Percentiles rank a stretch among this genome's conserved stretches.
Conservation (phyloP, 2,329 filamentous ascomycete genomes). For the Xylaria sp. region DNA sequence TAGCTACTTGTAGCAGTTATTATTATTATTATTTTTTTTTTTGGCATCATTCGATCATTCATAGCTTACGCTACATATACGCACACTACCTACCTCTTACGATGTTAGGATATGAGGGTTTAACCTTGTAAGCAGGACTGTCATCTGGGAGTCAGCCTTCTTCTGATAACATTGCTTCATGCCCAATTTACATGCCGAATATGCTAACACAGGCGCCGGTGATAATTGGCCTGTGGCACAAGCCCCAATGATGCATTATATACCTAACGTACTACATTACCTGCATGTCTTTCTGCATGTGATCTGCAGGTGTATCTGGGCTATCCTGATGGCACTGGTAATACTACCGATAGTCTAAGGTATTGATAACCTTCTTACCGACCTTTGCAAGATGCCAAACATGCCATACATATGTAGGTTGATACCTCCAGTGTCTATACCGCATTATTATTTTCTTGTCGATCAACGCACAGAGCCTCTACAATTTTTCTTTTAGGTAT, state of each 20-base stretch:
- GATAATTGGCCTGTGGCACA: slow-evolving; percentile 2
- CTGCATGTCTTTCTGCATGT: not conserved
- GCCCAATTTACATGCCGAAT: slow-evolving; percentile 11
- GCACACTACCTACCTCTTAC: not conserved
- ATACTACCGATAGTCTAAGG: not conserved
- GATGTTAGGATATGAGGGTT: not conserved
- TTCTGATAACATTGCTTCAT: slow-evolving; percentile 11
- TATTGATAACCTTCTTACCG: not conserved
- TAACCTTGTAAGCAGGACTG: slow-evolving; percentile 12
- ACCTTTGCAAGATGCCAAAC: slow-evolving; percentile 1
- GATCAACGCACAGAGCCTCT: not conserved
- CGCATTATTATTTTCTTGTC: not conserved
- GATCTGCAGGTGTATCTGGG: not conserved
- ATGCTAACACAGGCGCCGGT: not conserved
- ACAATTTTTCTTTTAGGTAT: not conserved
- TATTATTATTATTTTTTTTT: not conserved
- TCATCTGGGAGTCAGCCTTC: not conserved
- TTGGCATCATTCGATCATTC: too few relatives aligned
- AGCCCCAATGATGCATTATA: slow-evolving; percentile 22
- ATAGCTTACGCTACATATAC: not conserved
- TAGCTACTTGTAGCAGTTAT: too few relatives aligned
- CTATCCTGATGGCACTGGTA: not conserved
- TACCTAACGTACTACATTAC: slow-evolving; percentile 11
- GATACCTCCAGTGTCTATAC: too few relatives aligned
- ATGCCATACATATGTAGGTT: too few relatives aligned